phyloP scores from a whole-genome alignment of 345 rosid genomes.

The Erysimum cheiranthoides region DNA sequence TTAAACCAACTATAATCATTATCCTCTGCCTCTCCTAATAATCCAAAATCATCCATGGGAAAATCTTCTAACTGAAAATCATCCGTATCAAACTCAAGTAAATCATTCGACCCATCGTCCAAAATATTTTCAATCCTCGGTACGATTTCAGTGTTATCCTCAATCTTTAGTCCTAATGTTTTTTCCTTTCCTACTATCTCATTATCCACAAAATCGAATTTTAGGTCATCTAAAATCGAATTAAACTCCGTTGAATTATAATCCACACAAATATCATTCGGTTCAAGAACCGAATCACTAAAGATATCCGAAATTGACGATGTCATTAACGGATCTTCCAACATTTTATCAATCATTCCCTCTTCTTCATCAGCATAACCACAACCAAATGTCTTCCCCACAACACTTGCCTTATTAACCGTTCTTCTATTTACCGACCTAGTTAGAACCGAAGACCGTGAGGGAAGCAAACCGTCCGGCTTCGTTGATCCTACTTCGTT shows the following conservation, averaged over 20 bases:
- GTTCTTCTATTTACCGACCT: not conserved
- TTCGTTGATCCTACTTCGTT: not conserved
- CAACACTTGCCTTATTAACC: not conserved
- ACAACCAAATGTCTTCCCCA: conserved; percentile 5
- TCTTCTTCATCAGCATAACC: conserved; percentile 25
- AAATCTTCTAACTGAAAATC: not conserved
- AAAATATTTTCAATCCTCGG: not conserved
- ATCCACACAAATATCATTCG: conserved; percentile 1
- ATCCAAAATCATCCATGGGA: not conserved
- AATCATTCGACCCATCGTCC: not conserved
- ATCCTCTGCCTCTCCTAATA: not conserved
- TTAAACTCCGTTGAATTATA: not conserved
- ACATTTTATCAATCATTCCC: conserved; percentile 19
- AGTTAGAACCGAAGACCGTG: not conserved
- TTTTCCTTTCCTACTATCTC: not conserved
- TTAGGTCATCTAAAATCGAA: not conserved
- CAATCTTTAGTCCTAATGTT: not conserved
- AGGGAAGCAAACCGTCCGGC: not conserved
- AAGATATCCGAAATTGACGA: conserved; percentile 30
- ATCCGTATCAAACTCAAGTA: not conserved
- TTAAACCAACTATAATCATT: conserved; percentile 3
- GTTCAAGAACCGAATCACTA: not conserved
- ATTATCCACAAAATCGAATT: not conserved
- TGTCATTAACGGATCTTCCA: conserved; percentile 30
- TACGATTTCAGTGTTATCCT: not conserved